Conservation (phyloP, 768 basidiomycete species). For the Macrolepiota dolichaula region DNA sequence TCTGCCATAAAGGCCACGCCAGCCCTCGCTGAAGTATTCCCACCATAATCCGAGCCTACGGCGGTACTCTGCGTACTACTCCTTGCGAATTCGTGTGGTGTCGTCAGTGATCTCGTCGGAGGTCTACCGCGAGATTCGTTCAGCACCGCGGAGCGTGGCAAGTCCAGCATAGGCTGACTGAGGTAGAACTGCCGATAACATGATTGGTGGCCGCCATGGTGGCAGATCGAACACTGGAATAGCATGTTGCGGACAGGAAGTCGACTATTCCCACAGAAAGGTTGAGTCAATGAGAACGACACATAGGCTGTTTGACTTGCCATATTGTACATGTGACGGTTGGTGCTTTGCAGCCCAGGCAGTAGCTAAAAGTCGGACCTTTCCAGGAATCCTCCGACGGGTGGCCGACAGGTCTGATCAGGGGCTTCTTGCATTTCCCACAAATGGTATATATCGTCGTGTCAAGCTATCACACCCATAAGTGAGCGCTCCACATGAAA, state of each 20-base stretch:
- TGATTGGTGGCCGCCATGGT: slow-evolving; percentile 78
- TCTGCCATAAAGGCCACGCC: slow-evolving; percentile 11
- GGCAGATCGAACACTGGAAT: slow-evolving; percentile 73
- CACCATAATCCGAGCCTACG: not conserved
- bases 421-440: slow-evolving; percentile 64
- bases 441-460: slow-evolving; percentile 72
- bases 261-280: slow-evolving; percentile 41
- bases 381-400: not conserved
- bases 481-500: not conserved
- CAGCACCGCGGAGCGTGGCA: slow-evolving; percentile 25
- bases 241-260: slow-evolving; percentile 70
- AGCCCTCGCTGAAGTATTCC: slow-evolving; percentile 14
- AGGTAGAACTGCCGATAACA: slow-evolving; percentile 73
- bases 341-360: slow-evolving; percentile 48
- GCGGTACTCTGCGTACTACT: not conserved
- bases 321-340: slow-evolving; percentile 67
- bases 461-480: slow-evolving; percentile 46
- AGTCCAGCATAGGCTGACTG: slow-evolving; percentile 50
- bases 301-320: slow-evolving; percentile 33
- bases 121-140: slow-evolving; percentile 10
- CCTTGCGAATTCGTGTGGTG: not conserved
- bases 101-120: not conserved
- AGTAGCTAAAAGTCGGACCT: slow-evolving; percentile 42
- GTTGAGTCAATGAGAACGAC: slow-evolving; percentile 2
- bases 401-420: slow-evolving; percentile 37